phyloP scores from a whole-genome alignment of 2,329 filamentous ascomycete species.

The Arthroderma sp. region DNA sequence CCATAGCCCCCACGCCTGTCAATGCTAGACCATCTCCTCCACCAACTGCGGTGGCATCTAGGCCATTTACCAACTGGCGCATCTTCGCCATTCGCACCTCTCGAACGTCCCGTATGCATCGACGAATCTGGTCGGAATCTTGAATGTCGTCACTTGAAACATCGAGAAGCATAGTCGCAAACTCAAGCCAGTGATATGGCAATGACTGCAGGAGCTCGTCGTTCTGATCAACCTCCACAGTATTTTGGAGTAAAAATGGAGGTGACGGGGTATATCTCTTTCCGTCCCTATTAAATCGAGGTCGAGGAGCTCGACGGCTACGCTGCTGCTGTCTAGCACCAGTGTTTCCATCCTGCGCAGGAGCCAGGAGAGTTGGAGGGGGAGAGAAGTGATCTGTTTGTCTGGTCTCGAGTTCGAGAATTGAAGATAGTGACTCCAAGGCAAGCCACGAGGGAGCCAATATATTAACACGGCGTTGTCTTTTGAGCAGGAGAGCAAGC shows the following conservation, averaged over 20 bases:
- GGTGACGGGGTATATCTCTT: slow-evolving; percentile 42
- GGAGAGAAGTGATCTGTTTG: slow-evolving; percentile 62
- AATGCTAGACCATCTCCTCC: slow-evolving; percentile 60
- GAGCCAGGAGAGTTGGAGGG: slow-evolving; percentile 53
- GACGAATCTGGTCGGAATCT: slow-evolving; percentile 59
- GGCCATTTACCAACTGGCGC: slow-evolving; percentile 56
- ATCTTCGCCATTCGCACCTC: slow-evolving; percentile 87
- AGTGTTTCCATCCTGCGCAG: slow-evolving; percentile 10
- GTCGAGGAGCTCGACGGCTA: slow-evolving; percentile 13
- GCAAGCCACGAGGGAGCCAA: slow-evolving; percentile 82
- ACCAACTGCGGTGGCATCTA: slow-evolving; percentile 46
- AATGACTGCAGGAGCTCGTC: slow-evolving; percentile 39
- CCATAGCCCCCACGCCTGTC: slow-evolving; percentile 82
- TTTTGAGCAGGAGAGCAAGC: slow-evolving; percentile 90
- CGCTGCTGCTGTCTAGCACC: slow-evolving; percentile 21
- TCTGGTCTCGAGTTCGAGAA: slow-evolving; percentile 71
- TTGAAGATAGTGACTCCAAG: slow-evolving; percentile 58
- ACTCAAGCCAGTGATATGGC: slow-evolving; percentile 91
- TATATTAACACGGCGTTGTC: slow-evolving; percentile 87
- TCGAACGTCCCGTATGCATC: slow-evolving; percentile 65
- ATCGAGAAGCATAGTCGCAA: slow-evolving; percentile 75
- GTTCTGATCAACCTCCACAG: slow-evolving; percentile 36
- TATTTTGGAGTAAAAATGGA: slow-evolving; percentile 69
- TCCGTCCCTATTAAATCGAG: slow-evolving; percentile 29
- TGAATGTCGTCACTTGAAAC: slow-evolving; percentile 74